A percentile compares a stretch with the other conserved stretches of the same genome.
Evolutionary conservation across 2,329 filamentous ascomycete genomes (phyloP).

Genomic region (Hymenoscyphus albidus): DNA sequence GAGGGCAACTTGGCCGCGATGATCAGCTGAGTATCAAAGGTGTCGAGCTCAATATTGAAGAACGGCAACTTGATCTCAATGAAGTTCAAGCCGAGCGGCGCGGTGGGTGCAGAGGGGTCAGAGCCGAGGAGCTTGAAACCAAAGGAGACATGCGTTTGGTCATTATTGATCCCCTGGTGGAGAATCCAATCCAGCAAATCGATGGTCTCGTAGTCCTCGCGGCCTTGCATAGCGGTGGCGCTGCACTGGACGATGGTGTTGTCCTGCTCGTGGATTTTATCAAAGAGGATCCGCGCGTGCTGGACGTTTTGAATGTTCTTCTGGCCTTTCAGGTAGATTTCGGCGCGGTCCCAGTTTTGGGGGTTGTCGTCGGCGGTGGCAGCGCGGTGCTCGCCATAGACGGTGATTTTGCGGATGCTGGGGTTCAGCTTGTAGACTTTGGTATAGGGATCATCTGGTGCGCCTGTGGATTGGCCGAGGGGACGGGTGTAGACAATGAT

Average conservation of each 20-base stretch:
- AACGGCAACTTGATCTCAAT: background rate
- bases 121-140: background rate
- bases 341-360: background rate
- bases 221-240: background rate
- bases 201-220: background rate
- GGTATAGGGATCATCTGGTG: background rate
- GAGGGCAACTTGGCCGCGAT: background rate
- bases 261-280: background rate
- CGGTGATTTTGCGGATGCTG: background rate
- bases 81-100: background rate
- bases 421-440: background rate
- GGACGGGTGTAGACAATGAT: background rate
- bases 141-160: background rate
- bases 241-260: background rate
- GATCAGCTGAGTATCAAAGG: background rate
- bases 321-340: background rate
- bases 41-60: background rate
- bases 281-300: background rate
- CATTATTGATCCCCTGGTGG: background rate
- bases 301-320: background rate
- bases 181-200: background rate
- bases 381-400: background rate
- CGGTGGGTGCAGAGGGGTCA: background rate
- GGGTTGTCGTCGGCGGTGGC: background rate
- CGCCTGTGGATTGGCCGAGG: background rate